Percentiles rank a stretch among this genome's conserved stretches.
Evolutionary conservation across 202 grass and related monocot species (phyloP).

Genomic region (Brachypodium distachyon): DNA sequence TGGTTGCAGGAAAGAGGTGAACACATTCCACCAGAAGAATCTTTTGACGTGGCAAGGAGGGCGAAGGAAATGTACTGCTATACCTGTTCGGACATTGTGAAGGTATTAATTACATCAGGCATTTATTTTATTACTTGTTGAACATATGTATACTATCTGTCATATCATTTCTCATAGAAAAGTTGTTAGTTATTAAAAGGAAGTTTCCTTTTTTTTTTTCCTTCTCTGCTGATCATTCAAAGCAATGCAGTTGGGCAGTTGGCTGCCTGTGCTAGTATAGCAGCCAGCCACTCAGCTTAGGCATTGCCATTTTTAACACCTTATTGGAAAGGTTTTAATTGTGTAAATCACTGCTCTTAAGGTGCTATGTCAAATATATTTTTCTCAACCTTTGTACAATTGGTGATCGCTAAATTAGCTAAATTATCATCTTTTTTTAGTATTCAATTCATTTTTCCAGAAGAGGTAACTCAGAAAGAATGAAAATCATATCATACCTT

Average conservation of each 20-base stretch:
- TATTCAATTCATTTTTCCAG: not conserved
- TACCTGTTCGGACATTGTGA: constrained; percentile 98
- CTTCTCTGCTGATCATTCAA: not conserved
- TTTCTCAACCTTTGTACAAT: not conserved
- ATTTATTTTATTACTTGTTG: not conserved
- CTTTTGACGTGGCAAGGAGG: constrained; percentile 82
- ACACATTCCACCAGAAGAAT: constrained; percentile 91
- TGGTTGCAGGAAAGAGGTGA: constrained; percentile 94
- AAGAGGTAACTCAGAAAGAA: not conserved
- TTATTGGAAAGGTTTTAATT: not conserved
- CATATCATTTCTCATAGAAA: not conserved
- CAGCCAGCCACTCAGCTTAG: not conserved
- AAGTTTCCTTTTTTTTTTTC: not conserved
- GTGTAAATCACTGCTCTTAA: not conserved
- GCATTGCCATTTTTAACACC: not conserved
- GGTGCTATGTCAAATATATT: not conserved
- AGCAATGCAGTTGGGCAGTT: not conserved
- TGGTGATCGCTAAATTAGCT: not conserved
- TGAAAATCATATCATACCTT: not conserved
- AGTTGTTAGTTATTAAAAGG: not conserved
- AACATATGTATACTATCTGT: not conserved
- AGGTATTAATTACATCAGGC: constrained; percentile 39
- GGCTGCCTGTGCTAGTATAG: not conserved
- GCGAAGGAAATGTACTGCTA: constrained; percentile 95
- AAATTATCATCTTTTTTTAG: not conserved